A percentile compares a stretch with the other conserved stretches of the same genome.
These are phyloP conservation scores for Amylocystis lapponica DNA, from an alignment of 768 basidiomycete genomes.

Conservation along the genomic window DNA sequence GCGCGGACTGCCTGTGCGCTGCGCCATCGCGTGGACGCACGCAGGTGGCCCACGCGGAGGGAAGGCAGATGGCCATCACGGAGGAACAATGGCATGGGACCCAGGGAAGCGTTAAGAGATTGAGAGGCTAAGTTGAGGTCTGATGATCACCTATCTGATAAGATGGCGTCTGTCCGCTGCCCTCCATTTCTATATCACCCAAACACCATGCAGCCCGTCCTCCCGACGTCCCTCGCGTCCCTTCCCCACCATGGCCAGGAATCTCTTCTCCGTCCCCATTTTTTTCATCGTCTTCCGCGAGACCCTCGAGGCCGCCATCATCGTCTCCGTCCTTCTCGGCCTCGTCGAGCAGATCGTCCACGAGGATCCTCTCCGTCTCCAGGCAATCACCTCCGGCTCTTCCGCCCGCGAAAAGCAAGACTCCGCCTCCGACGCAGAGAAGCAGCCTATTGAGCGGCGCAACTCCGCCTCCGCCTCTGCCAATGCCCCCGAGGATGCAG, in stretches of 20 bases:
- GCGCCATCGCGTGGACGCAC: no score
- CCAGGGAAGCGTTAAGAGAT: no score
- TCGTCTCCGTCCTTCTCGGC: constrained; percentile 86
- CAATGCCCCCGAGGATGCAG: constrained; percentile 1
- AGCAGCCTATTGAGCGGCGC: not conserved
- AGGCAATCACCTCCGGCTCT: constrained; percentile 4
- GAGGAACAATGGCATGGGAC: no score
- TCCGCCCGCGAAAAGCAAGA: constrained; percentile 14
- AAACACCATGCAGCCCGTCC: no score
- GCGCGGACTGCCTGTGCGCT: no score
- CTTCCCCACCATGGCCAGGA: constrained; percentile 55
- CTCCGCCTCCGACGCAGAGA: constrained; percentile 2
- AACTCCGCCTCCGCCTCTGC: constrained; percentile 7
- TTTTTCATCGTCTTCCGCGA: constrained; percentile 97
- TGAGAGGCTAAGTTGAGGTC: no score
- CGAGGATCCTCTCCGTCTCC: constrained; percentile 17
- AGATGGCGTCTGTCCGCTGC: constrained; percentile 13
- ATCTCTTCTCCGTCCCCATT: constrained; percentile 85
- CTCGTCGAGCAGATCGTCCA: constrained; percentile 81
- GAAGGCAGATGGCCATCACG: no score
- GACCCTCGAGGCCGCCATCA: constrained; percentile 88
- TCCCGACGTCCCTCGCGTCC: no score
- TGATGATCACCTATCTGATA: constrained; percentile 21
- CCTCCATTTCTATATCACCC: constrained; percentile 2
- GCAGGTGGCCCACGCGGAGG: no score